Conservation (phyloP, 2,329 filamentous ascomycete species). For the Mollisiaceae sp. region DNA sequence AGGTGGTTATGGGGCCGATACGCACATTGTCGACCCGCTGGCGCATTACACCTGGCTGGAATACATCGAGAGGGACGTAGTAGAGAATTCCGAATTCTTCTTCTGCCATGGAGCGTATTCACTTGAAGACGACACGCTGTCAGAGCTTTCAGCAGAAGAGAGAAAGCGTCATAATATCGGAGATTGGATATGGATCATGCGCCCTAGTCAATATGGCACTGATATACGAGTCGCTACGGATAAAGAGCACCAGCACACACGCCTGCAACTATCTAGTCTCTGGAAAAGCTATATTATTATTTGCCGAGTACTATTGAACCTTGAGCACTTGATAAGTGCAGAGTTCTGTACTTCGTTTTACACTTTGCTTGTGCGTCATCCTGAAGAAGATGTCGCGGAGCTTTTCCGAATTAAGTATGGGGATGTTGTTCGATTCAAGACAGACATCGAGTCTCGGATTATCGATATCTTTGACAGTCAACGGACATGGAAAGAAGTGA, state of each 20-base stretch:
- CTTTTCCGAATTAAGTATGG: neutral
- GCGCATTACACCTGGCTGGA: neutral
- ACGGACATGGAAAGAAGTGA: neutral
- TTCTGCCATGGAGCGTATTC: neutral
- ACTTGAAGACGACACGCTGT: neutral
- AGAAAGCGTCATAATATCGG: neutral
- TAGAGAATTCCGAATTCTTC: conserved; percentile 4
- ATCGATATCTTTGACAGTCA: neutral
- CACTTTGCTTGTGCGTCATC: neutral
- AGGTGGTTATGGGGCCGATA: neutral
- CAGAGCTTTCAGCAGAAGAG: neutral
- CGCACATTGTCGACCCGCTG: neutral
- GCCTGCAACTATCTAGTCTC: neutral
- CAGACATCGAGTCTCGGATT: neutral
- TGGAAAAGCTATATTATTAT: neutral
- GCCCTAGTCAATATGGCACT: neutral
- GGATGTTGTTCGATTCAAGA: neutral
- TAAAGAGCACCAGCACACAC: neutral
- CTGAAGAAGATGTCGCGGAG: neutral
- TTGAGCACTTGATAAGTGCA: neutral
- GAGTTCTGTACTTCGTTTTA: neutral
- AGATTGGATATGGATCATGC: neutral
- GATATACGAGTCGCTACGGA: neutral
- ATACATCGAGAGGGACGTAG: neutral
- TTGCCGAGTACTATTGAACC: neutral